Conservation (phyloP, 345 rosid species). For the Reutealis trisperma region DNA sequence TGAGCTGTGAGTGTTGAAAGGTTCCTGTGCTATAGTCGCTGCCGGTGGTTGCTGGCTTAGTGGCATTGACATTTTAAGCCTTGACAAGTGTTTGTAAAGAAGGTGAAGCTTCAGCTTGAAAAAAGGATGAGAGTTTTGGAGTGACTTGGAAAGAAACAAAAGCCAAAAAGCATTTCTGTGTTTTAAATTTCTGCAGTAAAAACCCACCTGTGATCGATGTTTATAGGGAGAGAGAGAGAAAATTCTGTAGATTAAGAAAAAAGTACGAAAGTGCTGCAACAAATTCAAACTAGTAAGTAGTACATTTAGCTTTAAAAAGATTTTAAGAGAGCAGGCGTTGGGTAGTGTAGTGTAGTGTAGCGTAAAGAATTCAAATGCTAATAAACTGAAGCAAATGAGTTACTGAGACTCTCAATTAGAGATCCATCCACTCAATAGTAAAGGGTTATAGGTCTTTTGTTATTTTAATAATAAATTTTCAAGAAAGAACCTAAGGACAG, state of each 20-base stretch:
- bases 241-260: conserved; percentile 7
- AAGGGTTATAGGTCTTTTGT: not conserved
- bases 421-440: conserved; percentile 9
- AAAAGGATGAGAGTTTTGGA: not conserved
- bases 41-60: conserved; percentile 48
- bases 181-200: not conserved
- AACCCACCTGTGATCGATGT: not conserved
- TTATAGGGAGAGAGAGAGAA: not conserved
- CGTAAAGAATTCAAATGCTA: not conserved
- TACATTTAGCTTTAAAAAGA: not conserved
- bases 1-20: conserved; percentile 39
- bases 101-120: not conserved
- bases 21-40: conserved; percentile 29
- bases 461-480: not conserved
- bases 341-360: too few relatives aligned
- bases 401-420: not conserved
- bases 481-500: conserved; percentile 16
- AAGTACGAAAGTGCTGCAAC: not conserved
- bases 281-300: not conserved
- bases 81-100: not conserved
- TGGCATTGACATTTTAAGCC: conserved; percentile 42
- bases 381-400: not conserved
- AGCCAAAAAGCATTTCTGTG: not conserved
- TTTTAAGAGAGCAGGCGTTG: not conserved
- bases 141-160: not conserved